phyloP scores from a whole-genome alignment of 1,284 basidiomycete genomes.

The Malassezia equina region DNA sequence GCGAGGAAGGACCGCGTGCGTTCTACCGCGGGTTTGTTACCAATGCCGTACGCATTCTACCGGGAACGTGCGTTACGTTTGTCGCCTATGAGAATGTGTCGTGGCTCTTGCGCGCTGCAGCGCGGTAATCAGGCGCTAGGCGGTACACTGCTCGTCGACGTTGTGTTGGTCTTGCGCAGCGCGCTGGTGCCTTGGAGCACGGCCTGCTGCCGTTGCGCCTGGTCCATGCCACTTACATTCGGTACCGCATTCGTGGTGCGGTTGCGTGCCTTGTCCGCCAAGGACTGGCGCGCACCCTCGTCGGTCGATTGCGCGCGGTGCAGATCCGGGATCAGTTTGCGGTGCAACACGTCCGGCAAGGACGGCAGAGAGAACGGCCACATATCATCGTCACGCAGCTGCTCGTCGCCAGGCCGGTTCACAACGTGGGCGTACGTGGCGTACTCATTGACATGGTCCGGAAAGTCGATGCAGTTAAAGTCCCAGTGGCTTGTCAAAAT shows the following conservation, averaged over 20 bases:
- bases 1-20: slow-evolving; percentile 66
- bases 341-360: slow-evolving; percentile 3
- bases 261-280: neutral
- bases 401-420: neutral
- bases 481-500: slow-evolving; percentile 90
- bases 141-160: neutral
- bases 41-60: slow-evolving; percentile 90
- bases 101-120: slow-evolving; percentile 28
- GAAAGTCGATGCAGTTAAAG: slow-evolving; percentile 64
- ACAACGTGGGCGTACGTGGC: slow-evolving; percentile 24
- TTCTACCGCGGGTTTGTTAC: slow-evolving; percentile 93
- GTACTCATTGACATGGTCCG: slow-evolving; percentile 24
- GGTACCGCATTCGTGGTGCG: slow-evolving; percentile 3
- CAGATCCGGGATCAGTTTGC: neutral
- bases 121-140: neutral
- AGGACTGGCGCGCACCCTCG: neutral
- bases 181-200: slow-evolving; percentile 13
- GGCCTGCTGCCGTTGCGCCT: slow-evolving; percentile 12
- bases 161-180: neutral
- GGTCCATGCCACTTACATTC: slow-evolving; percentile 10
- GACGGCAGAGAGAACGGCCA: slow-evolving; percentile 5
- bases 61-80: slow-evolving; percentile 94
- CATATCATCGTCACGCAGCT: neutral
- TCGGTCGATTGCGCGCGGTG: neutral
- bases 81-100: slow-evolving; percentile 83